These are phyloP conservation scores for Didymella lethalis DNA, from an alignment of 2,329 filamentous ascomycete genomes.

Conservation along the genomic window DNA sequence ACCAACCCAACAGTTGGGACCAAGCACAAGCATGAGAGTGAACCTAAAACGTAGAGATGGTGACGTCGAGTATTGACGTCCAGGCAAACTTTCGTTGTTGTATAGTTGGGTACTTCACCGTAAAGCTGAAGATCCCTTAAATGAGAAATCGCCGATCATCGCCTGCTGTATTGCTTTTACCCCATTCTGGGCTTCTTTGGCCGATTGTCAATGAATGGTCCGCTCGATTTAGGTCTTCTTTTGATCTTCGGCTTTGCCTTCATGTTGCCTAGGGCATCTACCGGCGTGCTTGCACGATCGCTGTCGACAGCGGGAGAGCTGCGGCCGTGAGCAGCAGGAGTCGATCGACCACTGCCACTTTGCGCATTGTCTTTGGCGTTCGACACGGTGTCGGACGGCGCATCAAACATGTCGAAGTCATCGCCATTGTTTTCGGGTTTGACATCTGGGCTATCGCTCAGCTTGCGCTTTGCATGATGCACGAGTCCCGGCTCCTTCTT, in stretches of 20 bases:
- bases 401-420: constrained; percentile 45
- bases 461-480: constrained; percentile 79
- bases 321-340: constrained; percentile 33
- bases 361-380: constrained; percentile 24
- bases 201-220: constrained; percentile 33
- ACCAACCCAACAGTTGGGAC: background rate
- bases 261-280: constrained; percentile 13
- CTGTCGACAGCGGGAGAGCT: constrained; percentile 26
- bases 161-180: constrained; percentile 15
- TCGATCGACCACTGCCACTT: constrained; percentile 40
- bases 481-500: constrained; percentile 68
- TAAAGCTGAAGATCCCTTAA: background rate
- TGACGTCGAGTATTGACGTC: background rate
- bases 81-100: background rate
- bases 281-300: constrained; percentile 13
- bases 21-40: background rate
- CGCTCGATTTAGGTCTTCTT: constrained; percentile 33
- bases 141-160: background rate
- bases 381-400: constrained; percentile 33
- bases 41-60: background rate
- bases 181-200: constrained; percentile 41
- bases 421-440: constrained; percentile 54
- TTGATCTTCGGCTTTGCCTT: constrained; percentile 42
- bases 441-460: constrained; percentile 72
- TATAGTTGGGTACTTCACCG: background rate